Evolutionary conservation across 2,329 filamentous ascomycete species (phyloP), one percentile per base, ranked within the genome.

Genomic region (Trichothecium roseum): DNA sequence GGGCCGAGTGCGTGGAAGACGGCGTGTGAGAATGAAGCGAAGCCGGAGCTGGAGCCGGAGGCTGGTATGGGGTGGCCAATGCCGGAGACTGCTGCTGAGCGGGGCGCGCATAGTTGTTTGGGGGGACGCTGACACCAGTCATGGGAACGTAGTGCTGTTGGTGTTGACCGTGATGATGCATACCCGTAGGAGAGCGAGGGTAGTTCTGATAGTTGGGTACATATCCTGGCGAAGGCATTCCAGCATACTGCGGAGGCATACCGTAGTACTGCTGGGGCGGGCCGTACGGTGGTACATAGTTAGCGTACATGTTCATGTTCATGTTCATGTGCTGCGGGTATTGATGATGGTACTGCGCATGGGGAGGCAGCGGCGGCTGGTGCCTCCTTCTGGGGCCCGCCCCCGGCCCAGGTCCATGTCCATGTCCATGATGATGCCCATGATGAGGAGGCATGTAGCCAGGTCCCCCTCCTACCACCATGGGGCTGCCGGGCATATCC

Each of bases 191-290:
- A 22, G 68, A 68, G 35, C 65, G 61, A 27, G 57, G 54, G 45
- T 74, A 72, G 32, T 52, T 54, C 37, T 61, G 64, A 45, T 72
- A 72, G 14, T 30, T n/a, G 20, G 64, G 60, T 48, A 67, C 58
- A 46, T 71, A 72, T 18, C 57, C 60, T 15, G 59, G 53, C 30
- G 56, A 60, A 37, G 63, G 60, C 48, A 73, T 64, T 30, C 51
- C 60, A 13, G 56, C 59, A 43, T 81, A 74, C 39, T 72, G 74
- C 42, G 72, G 69, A 38, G 72, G 66, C 56, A 78, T 68, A 42
- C 68, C 70, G 49, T 72, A 74, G 45, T 61, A 63, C 32, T 52
- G 54, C 40, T 54, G 57, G n/a, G 30, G 38, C 46, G 49, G 60
- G 47, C 48, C 55, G 50, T 76, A 77, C 6, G 64, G 60, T n/a